Conservation (phyloP, 805 yeast species). For the Yamadazyma tumulicola region DNA sequence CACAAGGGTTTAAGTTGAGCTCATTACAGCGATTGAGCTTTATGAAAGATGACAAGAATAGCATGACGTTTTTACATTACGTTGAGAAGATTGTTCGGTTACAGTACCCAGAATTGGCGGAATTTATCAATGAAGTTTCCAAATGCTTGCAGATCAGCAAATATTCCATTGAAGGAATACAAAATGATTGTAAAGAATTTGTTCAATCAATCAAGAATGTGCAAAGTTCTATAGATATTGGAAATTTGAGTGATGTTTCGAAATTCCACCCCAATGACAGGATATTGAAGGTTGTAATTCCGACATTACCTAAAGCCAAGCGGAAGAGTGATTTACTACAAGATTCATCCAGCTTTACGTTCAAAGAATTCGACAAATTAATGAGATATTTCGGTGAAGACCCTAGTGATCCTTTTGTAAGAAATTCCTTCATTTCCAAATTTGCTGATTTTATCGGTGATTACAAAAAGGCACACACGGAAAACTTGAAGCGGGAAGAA, state of each 20-base stretch:
- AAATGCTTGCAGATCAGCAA: slow-evolving; percentile 54
- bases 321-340: slow-evolving; percentile 47
- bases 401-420: slow-evolving; percentile 49
- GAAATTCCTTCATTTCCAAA: slow-evolving; percentile 59
- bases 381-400: slow-evolving; percentile 76
- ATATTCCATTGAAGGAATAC: slow-evolving; percentile 59
- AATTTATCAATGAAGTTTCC: slow-evolving; percentile 57
- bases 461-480: slow-evolving; percentile 61
- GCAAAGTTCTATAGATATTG: slow-evolving; percentile 52
- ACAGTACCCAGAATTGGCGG: slow-evolving; percentile 61
- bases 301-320: slow-evolving; percentile 53
- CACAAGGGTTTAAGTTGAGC: slow-evolving; percentile 65
- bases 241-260: slow-evolving; percentile 60
- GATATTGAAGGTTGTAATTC: slow-evolving; percentile 51
- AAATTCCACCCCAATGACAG: slow-evolving; percentile 66
- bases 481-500: slow-evolving; percentile 65
- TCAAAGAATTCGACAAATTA: slow-evolving; percentile 50
- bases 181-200: slow-evolving; percentile 56
- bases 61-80: slow-evolving; percentile 69
- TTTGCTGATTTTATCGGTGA: slow-evolving; percentile 58
- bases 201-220: slow-evolving; percentile 48
- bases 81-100: slow-evolving; percentile 65
- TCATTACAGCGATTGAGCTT: slow-evolving; percentile 68
- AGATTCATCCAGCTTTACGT: slow-evolving; percentile 49
- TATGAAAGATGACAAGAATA: slow-evolving; percentile 67